These are phyloP conservation scores for Sarcodon sp. DNA, from an alignment of 768 basidiomycete genomes.

Conservation along the genomic window DNA sequence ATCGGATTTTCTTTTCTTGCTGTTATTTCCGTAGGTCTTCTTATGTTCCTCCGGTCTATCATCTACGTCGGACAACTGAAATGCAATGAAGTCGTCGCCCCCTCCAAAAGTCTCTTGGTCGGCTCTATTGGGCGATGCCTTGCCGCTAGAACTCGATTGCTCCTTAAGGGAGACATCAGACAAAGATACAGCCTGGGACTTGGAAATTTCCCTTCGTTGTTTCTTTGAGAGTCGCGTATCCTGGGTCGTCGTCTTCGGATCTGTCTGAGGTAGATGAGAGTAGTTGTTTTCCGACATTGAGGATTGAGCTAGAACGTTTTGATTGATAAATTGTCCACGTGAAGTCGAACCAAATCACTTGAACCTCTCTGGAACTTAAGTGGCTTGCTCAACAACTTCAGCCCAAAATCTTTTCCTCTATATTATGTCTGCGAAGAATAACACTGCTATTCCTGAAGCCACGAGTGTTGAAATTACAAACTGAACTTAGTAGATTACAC, in stretches of 20 bases:
- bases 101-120: constrained; percentile 1
- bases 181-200: background rate
- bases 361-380: too few relatives aligned
- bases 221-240: background rate
- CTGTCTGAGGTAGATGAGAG: background rate
- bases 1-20: constrained; percentile 32
- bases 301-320: too few relatives aligned
- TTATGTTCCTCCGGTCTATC: constrained; percentile 7
- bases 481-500: too few relatives aligned
- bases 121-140: background rate
- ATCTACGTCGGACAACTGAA: constrained; percentile 15
- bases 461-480: too few relatives aligned
- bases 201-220: too few relatives aligned
- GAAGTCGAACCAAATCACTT: too few relatives aligned
- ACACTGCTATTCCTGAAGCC: too few relatives aligned
- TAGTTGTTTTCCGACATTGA: background rate
- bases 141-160: background rate
- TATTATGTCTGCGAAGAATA: too few relatives aligned
- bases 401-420: too few relatives aligned
- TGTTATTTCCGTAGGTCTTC: constrained; percentile 4
- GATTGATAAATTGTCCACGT: too few relatives aligned
- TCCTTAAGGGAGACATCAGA: background rate
- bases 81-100: constrained; percentile 18
- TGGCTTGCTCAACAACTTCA: too few relatives aligned
- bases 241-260: background rate